Evolutionary conservation across 2,329 filamentous ascomycete genomes (phyloP).

Genomic region (Pestalotiopsis sp.): DNA sequence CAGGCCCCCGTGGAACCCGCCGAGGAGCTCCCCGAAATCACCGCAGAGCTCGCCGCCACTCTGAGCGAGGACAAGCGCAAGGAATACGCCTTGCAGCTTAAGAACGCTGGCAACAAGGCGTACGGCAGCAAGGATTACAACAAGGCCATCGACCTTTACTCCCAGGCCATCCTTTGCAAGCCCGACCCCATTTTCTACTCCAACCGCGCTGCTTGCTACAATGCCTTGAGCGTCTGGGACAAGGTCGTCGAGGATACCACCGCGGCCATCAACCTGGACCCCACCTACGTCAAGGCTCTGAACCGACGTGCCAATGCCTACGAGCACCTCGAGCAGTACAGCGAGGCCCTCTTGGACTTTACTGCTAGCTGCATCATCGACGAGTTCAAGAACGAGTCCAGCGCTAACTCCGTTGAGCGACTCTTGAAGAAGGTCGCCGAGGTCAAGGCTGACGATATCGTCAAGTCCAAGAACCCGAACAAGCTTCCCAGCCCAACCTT

Average conservation of each 20-base stretch:
- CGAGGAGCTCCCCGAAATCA: conserved; percentile 71
- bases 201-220: conserved; percentile 97
- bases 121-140: conserved; percentile 95
- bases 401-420: conserved; percentile 87
- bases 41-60: conserved; percentile 56
- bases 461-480: conserved; percentile 78
- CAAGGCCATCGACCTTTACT: conserved; percentile 91
- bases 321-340: conserved; percentile 88
- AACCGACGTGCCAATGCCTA: conserved; percentile 97
- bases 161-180: conserved; percentile 95
- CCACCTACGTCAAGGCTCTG: conserved; percentile 95
- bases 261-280: conserved; percentile 89
- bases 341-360: conserved; percentile 94
- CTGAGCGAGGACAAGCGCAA: conserved; percentile 71
- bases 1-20: conserved; percentile 55
- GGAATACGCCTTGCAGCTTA: conserved; percentile 86
- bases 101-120: conserved; percentile 94
- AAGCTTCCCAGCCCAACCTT: conserved; percentile 95
- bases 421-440: conserved; percentile 97
- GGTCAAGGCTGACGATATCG: conserved; percentile 87
- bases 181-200: conserved; percentile 98
- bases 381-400: conserved; percentile 89
- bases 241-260: conserved; percentile 97
- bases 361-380: conserved; percentile 99
- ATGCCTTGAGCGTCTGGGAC: conserved; percentile 89